A percentile compares a stretch with the other conserved stretches of the same genome.
These are phyloP conservation scores for Prasinococcaceae sp. DNA, from an alignment of 139 green algal genomes.

Conservation along the genomic window DNA sequence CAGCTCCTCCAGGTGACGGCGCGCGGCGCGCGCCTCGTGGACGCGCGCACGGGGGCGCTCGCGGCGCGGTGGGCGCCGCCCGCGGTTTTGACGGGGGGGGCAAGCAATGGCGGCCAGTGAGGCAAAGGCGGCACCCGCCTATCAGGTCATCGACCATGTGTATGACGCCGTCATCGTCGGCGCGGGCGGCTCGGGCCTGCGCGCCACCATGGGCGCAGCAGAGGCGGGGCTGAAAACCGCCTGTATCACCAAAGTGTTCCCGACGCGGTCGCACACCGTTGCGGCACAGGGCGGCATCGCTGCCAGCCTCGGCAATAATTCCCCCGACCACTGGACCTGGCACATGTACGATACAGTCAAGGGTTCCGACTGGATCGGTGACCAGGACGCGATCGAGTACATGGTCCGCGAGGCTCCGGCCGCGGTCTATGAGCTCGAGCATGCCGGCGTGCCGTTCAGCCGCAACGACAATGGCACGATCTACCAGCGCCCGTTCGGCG, in stretches of 20 bases:
- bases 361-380: conserved; percentile 90
- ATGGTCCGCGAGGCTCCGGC: conserved; percentile 88
- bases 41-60: conserved; percentile 9
- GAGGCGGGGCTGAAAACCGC: conserved; percentile 93
- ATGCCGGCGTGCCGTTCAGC: conserved; percentile 95
- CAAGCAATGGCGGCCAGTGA: no score
- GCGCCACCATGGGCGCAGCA: conserved; percentile 80
- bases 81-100: no score
- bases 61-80: not conserved
- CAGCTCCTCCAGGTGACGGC: conserved; percentile 69
- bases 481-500: conserved; percentile 96
- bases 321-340: conserved; percentile 94
- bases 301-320: conserved; percentile 96
- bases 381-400: conserved; percentile 45
- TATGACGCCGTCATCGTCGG: conserved; percentile 96
- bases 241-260: conserved; percentile 99
- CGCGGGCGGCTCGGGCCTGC: conserved; percentile 78
- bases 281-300: conserved; percentile 96
- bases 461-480: conserved; percentile 97
- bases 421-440: conserved; percentile 93
- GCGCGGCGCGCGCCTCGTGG: conserved; percentile 33
- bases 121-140: no score
- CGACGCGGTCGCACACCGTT: conserved; percentile 96
- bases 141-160: conserved; percentile 87
- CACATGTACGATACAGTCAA: conserved; percentile 99